phyloP scores from a whole-genome alignment of 495 filamentous ascomycete genomes.

The Aspergillus saccharolyticus region DNA sequence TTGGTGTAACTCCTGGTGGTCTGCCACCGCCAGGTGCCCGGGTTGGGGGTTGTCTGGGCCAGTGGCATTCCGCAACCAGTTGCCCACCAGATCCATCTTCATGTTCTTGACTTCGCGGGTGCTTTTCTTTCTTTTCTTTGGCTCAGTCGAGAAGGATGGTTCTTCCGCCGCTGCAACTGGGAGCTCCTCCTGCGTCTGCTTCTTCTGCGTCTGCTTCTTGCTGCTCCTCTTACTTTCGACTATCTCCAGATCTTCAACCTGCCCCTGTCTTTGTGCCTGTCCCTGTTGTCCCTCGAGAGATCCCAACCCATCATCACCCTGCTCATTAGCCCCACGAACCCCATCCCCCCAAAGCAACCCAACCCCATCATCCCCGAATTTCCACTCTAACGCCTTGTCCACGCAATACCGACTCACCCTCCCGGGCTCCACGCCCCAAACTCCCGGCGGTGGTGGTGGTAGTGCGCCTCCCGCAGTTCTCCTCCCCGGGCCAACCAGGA shows the following conservation, averaged over 20 bases:
- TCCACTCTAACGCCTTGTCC: slow-evolving; percentile 3
- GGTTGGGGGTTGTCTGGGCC: background rate
- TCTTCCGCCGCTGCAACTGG: too few relatives aligned
- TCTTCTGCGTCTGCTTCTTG: slow-evolving; percentile 14
- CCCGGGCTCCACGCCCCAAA: slow-evolving; percentile 38
- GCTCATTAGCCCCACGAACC: background rate
- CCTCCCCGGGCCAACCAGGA: slow-evolving; percentile 17
- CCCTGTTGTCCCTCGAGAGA: background rate
- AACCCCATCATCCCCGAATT: background rate
- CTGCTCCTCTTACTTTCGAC: background rate
- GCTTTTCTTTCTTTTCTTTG: slow-evolving; percentile 22
- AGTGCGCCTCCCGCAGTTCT: too few relatives aligned
- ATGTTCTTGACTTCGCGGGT: slow-evolving; percentile 47
- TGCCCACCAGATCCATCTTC: slow-evolving; percentile 61
- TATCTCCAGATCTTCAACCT: too few relatives aligned
- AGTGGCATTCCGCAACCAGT: slow-evolving; percentile 40
- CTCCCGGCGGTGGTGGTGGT: slow-evolving; percentile 17
- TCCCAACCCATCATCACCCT: background rate
- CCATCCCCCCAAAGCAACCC: background rate
- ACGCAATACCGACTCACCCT: slow-evolving; percentile 36
- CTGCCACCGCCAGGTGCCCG: slow-evolving; percentile 24
- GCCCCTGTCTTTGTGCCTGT: slow-evolving; percentile 11
- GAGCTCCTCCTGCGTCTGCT: background rate
- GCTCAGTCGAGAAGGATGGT: too few relatives aligned
- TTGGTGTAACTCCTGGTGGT: slow-evolving; percentile 31